Evolutionary conservation across 2,329 filamentous ascomycete genomes (phyloP), one percentile per base, ranked within the genome.

Genomic region (Verticillium klebahnii): DNA sequence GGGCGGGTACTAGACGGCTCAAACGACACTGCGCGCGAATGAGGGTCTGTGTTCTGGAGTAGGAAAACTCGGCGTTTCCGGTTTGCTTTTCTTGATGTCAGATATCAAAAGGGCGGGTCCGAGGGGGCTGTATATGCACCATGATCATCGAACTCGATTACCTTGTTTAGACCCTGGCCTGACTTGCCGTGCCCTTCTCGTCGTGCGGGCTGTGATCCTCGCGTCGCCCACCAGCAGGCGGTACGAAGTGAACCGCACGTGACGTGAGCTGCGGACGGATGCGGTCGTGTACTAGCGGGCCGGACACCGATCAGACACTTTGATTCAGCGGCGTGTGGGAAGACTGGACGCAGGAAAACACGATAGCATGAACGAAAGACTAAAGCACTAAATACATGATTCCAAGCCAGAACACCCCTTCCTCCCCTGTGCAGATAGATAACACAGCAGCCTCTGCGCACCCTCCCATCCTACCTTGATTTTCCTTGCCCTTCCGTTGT

Each of bases 51-150:
- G 40, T 59, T 59, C 34, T 50, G 58, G 58, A 55, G 40, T 45
- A 55, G 58, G 58, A 59, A 58, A 40, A 59, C 45, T 59, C 29
- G 58, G 58, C 39, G 58, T 59, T 50, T 59, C 31, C 32, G 29
- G 40, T 19, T 23, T 54, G 40, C n/a, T 59, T 59, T 59, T n/a
- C 58, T 59, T 59, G 58, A 59, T 59, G 50, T 59, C 40, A 59
- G 32, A 45, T 59, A 55, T 59, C 40, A 59, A 54, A 45, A 52
- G 58, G 58, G 50, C 58, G 50, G 58, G 58, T 31, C 29, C 31
- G 23, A 45, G 31, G 29, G 56, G 36, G 56, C 36, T 58, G 56
- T 45, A 31, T 40, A 40, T 23, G 37, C 56, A 58, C 36, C 56
- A 58, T 58, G 56, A 40, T 45, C 36, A 40, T 58, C 34, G 31